Evolutionary conservation across 768 basidiomycete species (phyloP).

Genomic region (Mrakia gelida): DNA sequence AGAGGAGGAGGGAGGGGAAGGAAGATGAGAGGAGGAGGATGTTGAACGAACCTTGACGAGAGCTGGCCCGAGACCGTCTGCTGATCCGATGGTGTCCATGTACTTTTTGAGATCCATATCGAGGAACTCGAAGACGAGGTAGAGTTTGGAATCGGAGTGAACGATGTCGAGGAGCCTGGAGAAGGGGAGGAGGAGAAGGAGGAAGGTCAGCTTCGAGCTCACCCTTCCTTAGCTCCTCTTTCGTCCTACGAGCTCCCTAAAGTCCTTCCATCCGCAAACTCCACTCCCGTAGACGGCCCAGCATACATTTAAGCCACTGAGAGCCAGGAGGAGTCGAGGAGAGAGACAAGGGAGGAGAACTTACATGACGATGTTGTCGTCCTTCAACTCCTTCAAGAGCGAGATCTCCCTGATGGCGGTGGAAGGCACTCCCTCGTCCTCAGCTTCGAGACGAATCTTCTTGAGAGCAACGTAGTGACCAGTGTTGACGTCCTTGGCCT

Average conservation of each 20-base stretch:
- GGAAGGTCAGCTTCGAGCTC: slow-evolving; percentile 20
- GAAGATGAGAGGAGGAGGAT: not conserved
- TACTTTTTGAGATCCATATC: slow-evolving; percentile 95
- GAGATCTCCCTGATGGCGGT: slow-evolving; percentile 98
- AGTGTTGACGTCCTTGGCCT: slow-evolving; percentile 74
- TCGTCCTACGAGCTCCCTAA: not conserved
- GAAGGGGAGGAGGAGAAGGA: not conserved
- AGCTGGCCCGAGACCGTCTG: slow-evolving; percentile 57
- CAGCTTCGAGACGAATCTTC: slow-evolving; percentile 96
- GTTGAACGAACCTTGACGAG: slow-evolving; percentile 71
- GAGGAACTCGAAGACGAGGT: slow-evolving; percentile 95
- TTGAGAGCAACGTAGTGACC: slow-evolving; percentile 90
- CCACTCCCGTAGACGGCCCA: too few relatives aligned
- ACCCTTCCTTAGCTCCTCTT: not conserved
- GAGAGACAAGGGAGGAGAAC: slow-evolving; percentile 30
- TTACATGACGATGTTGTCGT: slow-evolving; percentile 89
- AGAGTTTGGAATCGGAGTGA: slow-evolving; percentile 93
- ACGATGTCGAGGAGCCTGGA: slow-evolving; percentile 88
- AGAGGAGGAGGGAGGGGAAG: not conserved
- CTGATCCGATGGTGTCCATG: slow-evolving; percentile 79
- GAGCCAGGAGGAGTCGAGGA: not conserved
- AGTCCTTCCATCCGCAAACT: too few relatives aligned
- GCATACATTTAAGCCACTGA: not conserved
- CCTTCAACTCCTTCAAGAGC: slow-evolving; percentile 90
- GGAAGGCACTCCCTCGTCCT: slow-evolving; percentile 97